These are phyloP conservation scores for Linanthus parryae DNA, from an alignment of 148 eudicot species.

Conservation along the genomic window DNA sequence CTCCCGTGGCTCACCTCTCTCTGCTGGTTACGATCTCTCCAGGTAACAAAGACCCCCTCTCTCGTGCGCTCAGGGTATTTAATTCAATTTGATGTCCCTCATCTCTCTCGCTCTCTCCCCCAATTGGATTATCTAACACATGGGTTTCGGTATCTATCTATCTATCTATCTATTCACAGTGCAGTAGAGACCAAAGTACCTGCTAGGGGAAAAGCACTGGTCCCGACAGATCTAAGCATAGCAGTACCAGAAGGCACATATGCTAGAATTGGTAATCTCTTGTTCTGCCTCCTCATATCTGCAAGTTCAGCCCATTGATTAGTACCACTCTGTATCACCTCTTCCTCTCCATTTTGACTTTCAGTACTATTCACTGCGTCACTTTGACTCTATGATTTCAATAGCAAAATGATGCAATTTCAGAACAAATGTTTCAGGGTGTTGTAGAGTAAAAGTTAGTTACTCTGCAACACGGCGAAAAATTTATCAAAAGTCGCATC, in stretches of 20 bases:
- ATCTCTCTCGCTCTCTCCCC: neutral
- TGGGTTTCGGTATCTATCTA: neutral
- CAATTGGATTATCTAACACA: neutral
- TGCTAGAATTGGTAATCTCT: constrained; percentile 55
- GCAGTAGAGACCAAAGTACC: constrained; percentile 67
- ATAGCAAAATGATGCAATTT: too few species aligned
- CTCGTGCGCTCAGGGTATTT: too few species aligned
- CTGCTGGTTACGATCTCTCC: constrained; percentile 89
- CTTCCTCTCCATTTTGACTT: too few species aligned
- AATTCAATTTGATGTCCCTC: neutral
- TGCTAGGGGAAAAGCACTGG: constrained; percentile 79
- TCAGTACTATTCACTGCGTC: too few species aligned
- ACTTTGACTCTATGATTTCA: too few species aligned
- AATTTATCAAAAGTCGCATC: too few species aligned
- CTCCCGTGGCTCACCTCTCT: constrained; percentile 49
- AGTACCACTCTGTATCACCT: too few species aligned
- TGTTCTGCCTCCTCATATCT: too few species aligned
- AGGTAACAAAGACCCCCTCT: constrained; percentile 33
- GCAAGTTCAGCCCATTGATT: too few species aligned
- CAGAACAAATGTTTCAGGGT: too few species aligned
- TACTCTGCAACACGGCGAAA: too few species aligned
- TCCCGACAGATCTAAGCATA: constrained; percentile 81
- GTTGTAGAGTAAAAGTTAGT: too few species aligned
- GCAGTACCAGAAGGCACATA: constrained; percentile 78
- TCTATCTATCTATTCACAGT: constrained; percentile 17